A percentile compares a stretch with the other conserved stretches of the same genome.
Conservation (phyloP, 2,329 filamentous ascomycete species). For the Helotiales sp. region DNA sequence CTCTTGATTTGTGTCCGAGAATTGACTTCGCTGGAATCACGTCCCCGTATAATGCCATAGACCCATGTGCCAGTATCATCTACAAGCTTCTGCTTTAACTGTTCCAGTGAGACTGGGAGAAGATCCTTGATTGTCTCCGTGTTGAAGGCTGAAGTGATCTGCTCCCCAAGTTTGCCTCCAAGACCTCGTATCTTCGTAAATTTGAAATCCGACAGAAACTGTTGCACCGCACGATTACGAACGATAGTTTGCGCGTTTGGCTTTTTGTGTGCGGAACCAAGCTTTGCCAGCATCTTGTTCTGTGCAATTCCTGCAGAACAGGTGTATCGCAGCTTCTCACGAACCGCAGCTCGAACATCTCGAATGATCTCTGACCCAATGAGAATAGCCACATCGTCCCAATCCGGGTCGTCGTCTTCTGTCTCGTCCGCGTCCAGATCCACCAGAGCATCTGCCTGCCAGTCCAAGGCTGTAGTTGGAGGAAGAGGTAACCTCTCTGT, state of each 20-base stretch:
- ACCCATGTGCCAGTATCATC: conserved; percentile 87
- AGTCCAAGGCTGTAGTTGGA: conserved; percentile 72
- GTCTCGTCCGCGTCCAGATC: conserved; percentile 71
- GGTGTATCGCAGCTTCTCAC: conserved; percentile 75
- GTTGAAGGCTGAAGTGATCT: conserved; percentile 76
- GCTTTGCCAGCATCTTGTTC: conserved; percentile 95
- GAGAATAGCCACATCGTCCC: conserved; percentile 89
- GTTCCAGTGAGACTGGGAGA: conserved; percentile 68
- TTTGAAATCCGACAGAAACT: conserved; percentile 82
- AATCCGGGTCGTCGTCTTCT: conserved; percentile 83
- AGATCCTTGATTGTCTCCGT: conserved; percentile 80
- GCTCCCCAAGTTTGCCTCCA: conserved; percentile 92
- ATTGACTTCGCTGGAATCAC: conserved; percentile 87
- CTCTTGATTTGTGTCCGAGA: conserved; percentile 91
- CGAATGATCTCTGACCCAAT: conserved; percentile 89
- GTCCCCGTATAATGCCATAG: conserved; percentile 79
- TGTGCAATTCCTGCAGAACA: conserved; percentile 86
- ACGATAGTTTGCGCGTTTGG: conserved; percentile 95
- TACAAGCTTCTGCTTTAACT: conserved; percentile 75
- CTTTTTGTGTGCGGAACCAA: conserved; percentile 89
- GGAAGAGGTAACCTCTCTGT: conserved; percentile 72
- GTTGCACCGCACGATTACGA: conserved; percentile 75
- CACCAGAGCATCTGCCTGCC: conserved; percentile 79
- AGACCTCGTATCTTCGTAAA: conserved; percentile 94
- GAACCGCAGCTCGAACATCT: conserved; percentile 68